Evolutionary conservation across 2,329 filamentous ascomycete species (phyloP).

Genomic region (Huntiella moniliformis): DNA sequence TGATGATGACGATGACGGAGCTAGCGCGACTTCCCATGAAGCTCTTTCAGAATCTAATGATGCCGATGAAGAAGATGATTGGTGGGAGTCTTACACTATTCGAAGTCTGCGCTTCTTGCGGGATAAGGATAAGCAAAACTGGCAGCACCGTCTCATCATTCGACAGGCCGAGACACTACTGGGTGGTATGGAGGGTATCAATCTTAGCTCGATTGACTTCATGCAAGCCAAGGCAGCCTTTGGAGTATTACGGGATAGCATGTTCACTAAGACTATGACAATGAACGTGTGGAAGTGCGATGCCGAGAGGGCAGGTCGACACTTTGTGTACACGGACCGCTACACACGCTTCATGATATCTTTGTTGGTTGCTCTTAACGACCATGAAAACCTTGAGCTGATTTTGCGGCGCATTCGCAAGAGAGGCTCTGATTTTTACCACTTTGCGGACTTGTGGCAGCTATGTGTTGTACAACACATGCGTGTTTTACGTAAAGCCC

Average conservation of each 20-base stretch:
- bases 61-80: constrained; percentile 41
- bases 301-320: constrained; percentile 61
- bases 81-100: constrained; percentile 35
- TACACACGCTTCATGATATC: constrained; percentile 70
- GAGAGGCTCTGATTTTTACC: constrained; percentile 57
- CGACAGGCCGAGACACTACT: constrained; percentile 44
- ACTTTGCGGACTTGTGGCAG: constrained; percentile 42
- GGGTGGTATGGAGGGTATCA: constrained; percentile 20
- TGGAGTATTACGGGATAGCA: constrained; percentile 49
- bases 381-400: constrained; percentile 58
- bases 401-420: constrained; percentile 64
- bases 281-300: constrained; percentile 93
- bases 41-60: constrained; percentile 1
- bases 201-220: constrained; percentile 17
- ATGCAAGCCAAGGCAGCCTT: constrained; percentile 64
- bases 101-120: constrained; percentile 31
- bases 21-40: constrained; percentile 6
- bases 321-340: constrained; percentile 79
- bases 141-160: constrained; percentile 83
- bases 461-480: constrained; percentile 35
- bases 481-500: constrained; percentile 30
- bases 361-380: constrained; percentile 54
- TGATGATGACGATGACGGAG: neutral
- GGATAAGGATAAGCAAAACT: constrained; percentile 76
- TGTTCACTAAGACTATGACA: constrained; percentile 87